Base-by-base conservation (phyloP, 352 stramenopile genomes). In the Pythium periplocum region DNA sequence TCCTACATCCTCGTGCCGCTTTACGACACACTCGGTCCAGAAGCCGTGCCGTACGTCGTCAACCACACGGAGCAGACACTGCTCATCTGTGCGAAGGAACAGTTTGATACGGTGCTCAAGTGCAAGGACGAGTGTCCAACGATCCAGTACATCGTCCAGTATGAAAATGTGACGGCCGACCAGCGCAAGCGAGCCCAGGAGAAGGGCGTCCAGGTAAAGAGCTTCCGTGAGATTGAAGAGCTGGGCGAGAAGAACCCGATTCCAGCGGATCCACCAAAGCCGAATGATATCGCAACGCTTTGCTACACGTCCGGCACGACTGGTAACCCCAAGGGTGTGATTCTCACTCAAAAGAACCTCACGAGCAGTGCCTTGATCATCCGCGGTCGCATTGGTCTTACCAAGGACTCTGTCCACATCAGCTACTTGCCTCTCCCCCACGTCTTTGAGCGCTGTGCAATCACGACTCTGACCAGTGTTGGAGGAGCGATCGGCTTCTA, bases 381-480 rank as follows among this genome's bases (percentile, higher is more conserved):
- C 39, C 46, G 55, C 39, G 49, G 44, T 11, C 66, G 66, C 17
- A 51, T 76, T 7, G 8, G 42, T 11, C 32, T 69, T 17, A 33
- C 59, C 17, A 36, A 62, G 10, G 71, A 62, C 26, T 92, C 98
- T 67, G 71, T 95, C 17, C 90, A 98, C 65, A 66, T 98, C 10
- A 97, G 85, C 17, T 99, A 98, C 70, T 69, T 99, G 35, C 96
- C 95, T n/a, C 67, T 99, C n/a, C 78, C 94, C 0, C 96, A 99
- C 67, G 95, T 98, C 36, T 97, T 98, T 53, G 96, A 99, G 74
- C 81, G 95, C 4, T 66, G 85, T 2, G 75, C 97, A 17, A 85
- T 95, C 1, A 80, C 69, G 7, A 77, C 79, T 31, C 81, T 98
- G 81, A 9, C 92, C 95, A 63, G 72, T 64, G 44, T 85, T 66